Conservation (phyloP, 352 stramenopile genomes). For the Pythium sp. region DNA sequence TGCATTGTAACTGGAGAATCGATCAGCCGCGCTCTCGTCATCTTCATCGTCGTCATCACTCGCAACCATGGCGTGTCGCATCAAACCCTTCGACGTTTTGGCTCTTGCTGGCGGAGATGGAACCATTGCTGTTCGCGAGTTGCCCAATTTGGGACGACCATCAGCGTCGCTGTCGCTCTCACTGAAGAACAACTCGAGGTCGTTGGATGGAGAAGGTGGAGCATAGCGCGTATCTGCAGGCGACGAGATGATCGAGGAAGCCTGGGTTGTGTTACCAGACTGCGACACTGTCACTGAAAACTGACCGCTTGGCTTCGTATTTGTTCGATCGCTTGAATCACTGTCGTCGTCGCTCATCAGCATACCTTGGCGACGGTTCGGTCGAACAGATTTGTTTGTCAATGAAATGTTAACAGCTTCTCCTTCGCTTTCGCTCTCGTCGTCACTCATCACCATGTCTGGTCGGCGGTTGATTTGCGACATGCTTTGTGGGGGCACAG, state of each 20-base stretch:
- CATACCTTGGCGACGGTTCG: not conserved
- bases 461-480: not conserved
- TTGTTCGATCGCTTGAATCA: not conserved
- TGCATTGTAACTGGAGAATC: conserved; percentile 52
- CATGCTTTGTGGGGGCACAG: not conserved
- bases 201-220: conserved; percentile 20
- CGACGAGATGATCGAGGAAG: not conserved
- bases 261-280: conserved; percentile 1
- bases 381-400: not conserved
- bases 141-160: not conserved
- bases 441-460: conserved; percentile 13
- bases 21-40: conserved; percentile 23
- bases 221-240: not conserved
- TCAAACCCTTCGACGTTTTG: not conserved
- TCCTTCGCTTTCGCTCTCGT: conserved; percentile 5
- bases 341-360: not conserved
- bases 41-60: conserved; percentile 34
- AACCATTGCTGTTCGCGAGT: not conserved
- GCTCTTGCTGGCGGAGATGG: conserved; percentile 1
- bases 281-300: not conserved
- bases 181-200: conserved; percentile 64
- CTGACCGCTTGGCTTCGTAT: not conserved
- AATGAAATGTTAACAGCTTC: not conserved
- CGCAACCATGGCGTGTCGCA: conserved; percentile 7
- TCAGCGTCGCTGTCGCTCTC: conserved; percentile 55